Conservation (phyloP, 2,329 filamentous ascomycete genomes). For the Macrophomina phaseolina region DNA sequence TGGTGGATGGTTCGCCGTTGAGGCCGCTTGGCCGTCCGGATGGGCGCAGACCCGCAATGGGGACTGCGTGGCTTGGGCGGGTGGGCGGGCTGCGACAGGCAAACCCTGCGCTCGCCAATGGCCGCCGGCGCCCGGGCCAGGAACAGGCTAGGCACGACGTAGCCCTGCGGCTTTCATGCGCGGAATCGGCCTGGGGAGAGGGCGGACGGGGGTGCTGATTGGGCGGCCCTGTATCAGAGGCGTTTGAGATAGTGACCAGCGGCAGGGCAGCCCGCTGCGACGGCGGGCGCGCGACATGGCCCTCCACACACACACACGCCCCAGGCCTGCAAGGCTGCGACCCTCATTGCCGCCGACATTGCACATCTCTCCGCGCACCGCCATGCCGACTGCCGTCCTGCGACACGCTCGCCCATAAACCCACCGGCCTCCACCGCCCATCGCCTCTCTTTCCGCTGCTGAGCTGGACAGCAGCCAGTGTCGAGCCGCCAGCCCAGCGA, state of each 20-base stretch:
- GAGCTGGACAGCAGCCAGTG: conserved; percentile 3
- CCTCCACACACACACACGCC: conserved; percentile 4
- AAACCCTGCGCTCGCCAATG: conserved; percentile 5
- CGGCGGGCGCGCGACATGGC: conserved; percentile 11
- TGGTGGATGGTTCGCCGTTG: conserved; percentile 1
- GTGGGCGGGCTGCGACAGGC: conserved; percentile 6
- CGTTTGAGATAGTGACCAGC: conserved; percentile 10
- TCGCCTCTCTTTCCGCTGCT: neutral
- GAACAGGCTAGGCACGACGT: conserved; percentile 9
- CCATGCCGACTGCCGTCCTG: conserved; percentile 5
- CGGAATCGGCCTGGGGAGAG: conserved; percentile 8
- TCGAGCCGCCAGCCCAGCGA: conserved; percentile 5
- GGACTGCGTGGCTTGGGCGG: neutral
- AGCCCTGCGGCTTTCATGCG: conserved; percentile 20
- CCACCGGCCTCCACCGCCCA: conserved; percentile 13
- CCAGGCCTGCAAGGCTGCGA: conserved; percentile 22
- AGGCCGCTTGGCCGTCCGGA: conserved; percentile 14
- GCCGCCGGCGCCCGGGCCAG: conserved; percentile 4
- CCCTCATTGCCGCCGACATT: conserved; percentile 25
- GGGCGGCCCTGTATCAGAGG: neutral
- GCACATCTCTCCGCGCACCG: conserved; percentile 7
- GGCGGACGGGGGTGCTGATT: neutral
- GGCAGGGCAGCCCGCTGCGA: conserved; percentile 9
- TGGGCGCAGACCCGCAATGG: conserved; percentile 9
- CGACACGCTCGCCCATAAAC: conserved; percentile 12